Percentiles rank a stretch among this genome's conserved stretches.
These are phyloP conservation scores for Penicillium robsamsonii DNA, from an alignment of 495 filamentous ascomycete genomes.

Conservation along the genomic window DNA sequence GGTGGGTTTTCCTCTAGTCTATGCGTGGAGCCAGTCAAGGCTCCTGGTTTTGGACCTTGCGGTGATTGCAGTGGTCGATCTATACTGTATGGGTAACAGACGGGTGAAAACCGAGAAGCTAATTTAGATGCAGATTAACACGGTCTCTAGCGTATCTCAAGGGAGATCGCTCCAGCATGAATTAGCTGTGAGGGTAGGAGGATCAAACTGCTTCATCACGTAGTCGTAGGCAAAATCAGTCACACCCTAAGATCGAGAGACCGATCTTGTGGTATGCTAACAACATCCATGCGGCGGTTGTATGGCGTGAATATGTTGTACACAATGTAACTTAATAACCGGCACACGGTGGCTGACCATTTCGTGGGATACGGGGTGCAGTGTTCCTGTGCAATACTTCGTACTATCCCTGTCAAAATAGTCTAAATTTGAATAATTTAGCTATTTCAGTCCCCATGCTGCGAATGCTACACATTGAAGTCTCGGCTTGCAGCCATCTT, in stretches of 20 bases:
- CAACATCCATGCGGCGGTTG: not conserved
- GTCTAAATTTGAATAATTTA: not conserved
- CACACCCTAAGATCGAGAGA: too few species aligned
- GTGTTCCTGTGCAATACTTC: not conserved
- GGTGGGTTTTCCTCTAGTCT: not conserved
- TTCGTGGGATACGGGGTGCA: not conserved
- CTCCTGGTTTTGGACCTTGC: slow-evolving; percentile 1
- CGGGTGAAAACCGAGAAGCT: slow-evolving; percentile 1
- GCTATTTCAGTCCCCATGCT: not conserved
- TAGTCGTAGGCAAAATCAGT: not conserved
- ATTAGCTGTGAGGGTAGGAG: not conserved
- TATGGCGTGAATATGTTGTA: not conserved
- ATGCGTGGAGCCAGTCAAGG: slow-evolving; percentile 6
- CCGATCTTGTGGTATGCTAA: not conserved
- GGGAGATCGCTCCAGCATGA: not conserved
- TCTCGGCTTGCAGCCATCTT: not conserved
- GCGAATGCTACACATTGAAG: not conserved
- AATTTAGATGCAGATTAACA: slow-evolving; percentile 2
- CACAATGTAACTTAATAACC: not conserved
- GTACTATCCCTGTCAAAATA: not conserved
- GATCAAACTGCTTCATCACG: not conserved
- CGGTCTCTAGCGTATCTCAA: not conserved
- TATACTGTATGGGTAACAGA: slow-evolving; percentile 5
- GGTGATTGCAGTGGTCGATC: slow-evolving; percentile 3
- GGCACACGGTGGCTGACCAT: not conserved